A percentile compares a stretch with the other conserved stretches of the same genome.
Evolutionary conservation across 1,284 basidiomycete species (phyloP).

Genomic region (Leccinum solheimii): DNA sequence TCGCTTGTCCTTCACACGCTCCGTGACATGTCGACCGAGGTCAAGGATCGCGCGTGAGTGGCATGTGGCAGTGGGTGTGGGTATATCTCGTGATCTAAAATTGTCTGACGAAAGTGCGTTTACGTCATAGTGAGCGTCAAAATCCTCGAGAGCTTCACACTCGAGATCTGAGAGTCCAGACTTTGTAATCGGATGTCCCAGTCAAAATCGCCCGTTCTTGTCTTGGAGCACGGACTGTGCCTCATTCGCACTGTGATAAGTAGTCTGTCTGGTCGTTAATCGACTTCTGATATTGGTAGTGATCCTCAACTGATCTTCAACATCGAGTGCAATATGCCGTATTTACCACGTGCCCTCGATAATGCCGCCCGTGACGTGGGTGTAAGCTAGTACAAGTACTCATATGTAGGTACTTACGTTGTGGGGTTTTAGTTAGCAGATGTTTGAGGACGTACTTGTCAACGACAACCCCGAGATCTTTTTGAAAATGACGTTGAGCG

Average conservation of each 20-base stretch:
- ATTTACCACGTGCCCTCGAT: constrained; percentile 17
- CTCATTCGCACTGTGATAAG: constrained; percentile 4
- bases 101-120: constrained; percentile 6
- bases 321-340: constrained; percentile 18
- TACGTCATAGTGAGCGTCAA: constrained; percentile 23
- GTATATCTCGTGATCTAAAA: constrained; percentile 5
- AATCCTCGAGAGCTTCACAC: constrained; percentile 2
- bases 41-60: constrained; percentile 1
- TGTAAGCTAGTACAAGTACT: neutral
- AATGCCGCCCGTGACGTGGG: constrained; percentile 5
- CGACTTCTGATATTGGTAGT: constrained; percentile 28
- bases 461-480: neutral
- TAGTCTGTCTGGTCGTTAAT: constrained; percentile 23
- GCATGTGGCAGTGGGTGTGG: constrained; percentile 6
- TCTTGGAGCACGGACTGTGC: neutral
- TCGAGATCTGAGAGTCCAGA: constrained; percentile 3
- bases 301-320: constrained; percentile 36
- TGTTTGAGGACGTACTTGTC: neutral
- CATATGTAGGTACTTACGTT: neutral
- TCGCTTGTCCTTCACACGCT: constrained; percentile 4
- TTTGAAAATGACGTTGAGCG: constrained; percentile 8
- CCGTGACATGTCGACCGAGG: constrained; percentile 1
- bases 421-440: neutral
- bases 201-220: neutral
- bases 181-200: neutral